These are phyloP conservation scores for Thermoascus crustaceus DNA, from an alignment of 2,329 filamentous ascomycete genomes.

Conservation along the genomic window DNA sequence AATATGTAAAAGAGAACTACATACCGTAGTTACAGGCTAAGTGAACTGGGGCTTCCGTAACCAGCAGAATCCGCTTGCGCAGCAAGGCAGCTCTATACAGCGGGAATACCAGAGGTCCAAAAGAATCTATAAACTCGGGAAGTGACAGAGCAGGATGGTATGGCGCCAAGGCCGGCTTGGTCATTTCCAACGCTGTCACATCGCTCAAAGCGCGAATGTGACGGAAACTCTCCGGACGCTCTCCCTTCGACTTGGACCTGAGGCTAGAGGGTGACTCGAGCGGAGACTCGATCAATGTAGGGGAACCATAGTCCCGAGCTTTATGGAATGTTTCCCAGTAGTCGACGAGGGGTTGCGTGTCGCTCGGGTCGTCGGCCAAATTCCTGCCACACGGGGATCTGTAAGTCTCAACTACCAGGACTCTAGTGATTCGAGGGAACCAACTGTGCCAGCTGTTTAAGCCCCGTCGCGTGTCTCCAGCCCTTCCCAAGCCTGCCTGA, in stretches of 20 bases:
- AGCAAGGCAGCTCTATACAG: conserved; percentile 79
- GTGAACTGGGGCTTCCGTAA: conserved; percentile 78
- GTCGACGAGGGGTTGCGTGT: conserved; percentile 58
- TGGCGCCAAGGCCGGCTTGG: conserved; percentile 56
- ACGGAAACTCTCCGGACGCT: conserved; percentile 19
- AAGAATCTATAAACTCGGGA: conserved; percentile 65
- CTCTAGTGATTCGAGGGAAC: conserved; percentile 8
- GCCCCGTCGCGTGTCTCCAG: conserved; percentile 73
- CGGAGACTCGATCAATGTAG: conserved; percentile 39
- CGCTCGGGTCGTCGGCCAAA: conserved; percentile 57
- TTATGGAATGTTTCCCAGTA: conserved; percentile 65
- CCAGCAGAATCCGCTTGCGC: conserved; percentile 79
- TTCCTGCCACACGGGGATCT: conserved; percentile 20
- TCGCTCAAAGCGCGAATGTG: conserved; percentile 35
- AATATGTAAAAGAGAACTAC: conserved; percentile 9
- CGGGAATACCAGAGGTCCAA: conserved; percentile 87
- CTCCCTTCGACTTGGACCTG: conserved; percentile 47
- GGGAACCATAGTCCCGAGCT: conserved; percentile 29
- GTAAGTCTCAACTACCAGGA: conserved; percentile 9
- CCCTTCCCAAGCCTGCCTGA: conserved; percentile 77
- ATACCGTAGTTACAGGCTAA: conserved; percentile 81
- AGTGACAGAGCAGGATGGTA: conserved; percentile 85
- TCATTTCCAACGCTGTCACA: conserved; percentile 31
- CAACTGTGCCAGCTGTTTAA: conserved; percentile 68
- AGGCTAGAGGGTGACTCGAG: conserved; percentile 45